Percentiles rank a stretch among this genome's conserved stretches.
phyloP scores from a whole-genome alignment of 164 flowering plant genomes.

The Aristolochia fimbriata region DNA sequence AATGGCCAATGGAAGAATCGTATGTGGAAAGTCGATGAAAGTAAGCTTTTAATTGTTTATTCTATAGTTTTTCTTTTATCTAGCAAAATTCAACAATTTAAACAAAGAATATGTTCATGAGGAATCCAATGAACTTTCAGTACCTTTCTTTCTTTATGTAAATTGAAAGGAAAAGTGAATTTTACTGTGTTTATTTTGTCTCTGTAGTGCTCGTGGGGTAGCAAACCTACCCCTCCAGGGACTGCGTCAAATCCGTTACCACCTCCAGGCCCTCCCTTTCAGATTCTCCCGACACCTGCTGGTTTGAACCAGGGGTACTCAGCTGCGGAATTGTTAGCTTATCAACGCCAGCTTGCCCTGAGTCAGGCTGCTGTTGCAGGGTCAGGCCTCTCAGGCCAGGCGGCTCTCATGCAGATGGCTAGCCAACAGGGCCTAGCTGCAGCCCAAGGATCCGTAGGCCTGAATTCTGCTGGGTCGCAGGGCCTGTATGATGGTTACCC shows the following conservation, averaged over 20 bases:
- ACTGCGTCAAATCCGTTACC: conserved; percentile 90
- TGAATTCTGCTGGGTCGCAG: conserved; percentile 45
- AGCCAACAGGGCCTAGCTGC: conserved; percentile 60
- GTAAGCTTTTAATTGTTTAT: conserved; percentile 18
- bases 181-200: neutral
- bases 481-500: conserved; percentile 45
- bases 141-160: no score
- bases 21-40: conserved; percentile 80
- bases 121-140: no score
- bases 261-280: conserved; percentile 66
- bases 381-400: conserved; percentile 31
- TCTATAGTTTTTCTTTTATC: no score
- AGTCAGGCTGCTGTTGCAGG: conserved; percentile 84
- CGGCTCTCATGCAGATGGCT: conserved; percentile 61
- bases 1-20: conserved; percentile 67
- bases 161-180: no score
- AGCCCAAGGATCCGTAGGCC: conserved; percentile 70
- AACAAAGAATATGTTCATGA: no score
- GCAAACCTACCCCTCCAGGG: conserved; percentile 96
- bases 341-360: conserved; percentile 82
- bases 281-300: conserved; percentile 24
- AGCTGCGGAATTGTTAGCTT: conserved; percentile 62
- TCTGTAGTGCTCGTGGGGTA: conserved; percentile 95
- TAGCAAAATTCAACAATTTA: no score
- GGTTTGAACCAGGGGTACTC: conserved; percentile 29